phyloP scores from a whole-genome alignment of 768 basidiomycete genomes.

The Pleurotus salmoneostramineus region DNA sequence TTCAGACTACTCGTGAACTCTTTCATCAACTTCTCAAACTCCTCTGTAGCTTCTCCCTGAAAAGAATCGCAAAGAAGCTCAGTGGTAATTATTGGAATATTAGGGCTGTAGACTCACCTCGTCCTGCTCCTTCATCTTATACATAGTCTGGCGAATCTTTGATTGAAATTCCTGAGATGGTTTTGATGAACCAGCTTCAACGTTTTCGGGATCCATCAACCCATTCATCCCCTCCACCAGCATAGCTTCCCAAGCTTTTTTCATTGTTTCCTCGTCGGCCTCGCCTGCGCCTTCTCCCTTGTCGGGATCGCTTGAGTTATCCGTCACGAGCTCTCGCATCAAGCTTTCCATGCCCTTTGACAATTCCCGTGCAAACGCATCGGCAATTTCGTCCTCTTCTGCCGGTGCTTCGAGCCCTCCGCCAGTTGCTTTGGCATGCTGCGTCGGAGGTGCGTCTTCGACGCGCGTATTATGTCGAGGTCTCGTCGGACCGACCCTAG shows the following conservation, averaged over 20 bases:
- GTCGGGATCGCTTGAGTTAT: conserved; percentile 22
- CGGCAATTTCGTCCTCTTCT: conserved; percentile 35
- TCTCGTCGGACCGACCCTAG: conserved; percentile 23
- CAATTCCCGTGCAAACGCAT: conserved; percentile 42
- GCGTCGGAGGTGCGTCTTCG: conserved; percentile 28
- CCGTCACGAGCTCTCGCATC: conserved; percentile 39
- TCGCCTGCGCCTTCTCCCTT: conserved; percentile 10
- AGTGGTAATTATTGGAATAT: too few relatives aligned
- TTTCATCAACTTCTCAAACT: conserved; percentile 48
- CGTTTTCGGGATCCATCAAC: conserved; percentile 6
- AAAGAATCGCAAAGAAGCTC: background rate
- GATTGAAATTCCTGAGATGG: conserved; percentile 53
- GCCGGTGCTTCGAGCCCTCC: conserved; percentile 2
- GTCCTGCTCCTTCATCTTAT: conserved; percentile 69
- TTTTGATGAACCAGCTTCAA: conserved; percentile 10
- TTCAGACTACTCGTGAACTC: conserved; percentile 38
- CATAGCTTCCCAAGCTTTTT: conserved; percentile 71
- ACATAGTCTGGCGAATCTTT: conserved; percentile 68
- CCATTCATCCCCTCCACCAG: conserved; percentile 52
- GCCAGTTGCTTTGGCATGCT: background rate
- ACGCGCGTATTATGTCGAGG: conserved; percentile 48
- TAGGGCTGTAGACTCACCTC: conserved; percentile 28
- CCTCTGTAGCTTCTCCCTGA: conserved; percentile 23
- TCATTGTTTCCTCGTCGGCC: conserved; percentile 35
- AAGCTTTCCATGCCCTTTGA: conserved; percentile 48